These are phyloP conservation scores for Dichotomocladium elegans DNA, from an alignment of 371 early-diverging fungal genomes.

Conservation along the genomic window DNA sequence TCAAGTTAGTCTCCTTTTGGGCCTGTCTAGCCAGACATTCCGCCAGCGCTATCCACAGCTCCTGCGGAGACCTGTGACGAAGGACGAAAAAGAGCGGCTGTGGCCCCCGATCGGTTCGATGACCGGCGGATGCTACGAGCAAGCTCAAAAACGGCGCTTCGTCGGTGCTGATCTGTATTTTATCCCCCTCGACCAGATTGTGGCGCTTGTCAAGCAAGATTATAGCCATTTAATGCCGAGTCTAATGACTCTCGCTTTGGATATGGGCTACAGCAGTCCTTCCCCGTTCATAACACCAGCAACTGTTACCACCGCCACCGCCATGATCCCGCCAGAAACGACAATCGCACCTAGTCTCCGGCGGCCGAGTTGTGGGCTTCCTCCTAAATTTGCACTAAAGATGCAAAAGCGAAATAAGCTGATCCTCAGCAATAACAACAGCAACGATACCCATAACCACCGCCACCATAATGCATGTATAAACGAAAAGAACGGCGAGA, in stretches of 20 bases:
- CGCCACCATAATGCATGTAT: not conserved
- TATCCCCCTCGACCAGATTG: conserved; percentile 59
- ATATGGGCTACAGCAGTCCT: too few relatives aligned
- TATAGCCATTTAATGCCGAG: conserved; percentile 59
- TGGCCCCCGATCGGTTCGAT: conserved; percentile 65
- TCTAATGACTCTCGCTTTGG: conserved; percentile 61
- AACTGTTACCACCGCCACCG: too few relatives aligned
- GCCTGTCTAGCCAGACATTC: too few relatives aligned
- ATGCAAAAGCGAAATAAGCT: conserved; percentile 19
- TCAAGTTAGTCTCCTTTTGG: too few relatives aligned
- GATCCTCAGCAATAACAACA: too few relatives aligned
- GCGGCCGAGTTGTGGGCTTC: conserved; percentile 25
- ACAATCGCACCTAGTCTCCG: not conserved
- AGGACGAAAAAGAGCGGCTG: conserved; percentile 58
- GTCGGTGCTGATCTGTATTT: conserved; percentile 57
- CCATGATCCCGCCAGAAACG: not conserved
- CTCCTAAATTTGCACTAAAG: conserved; percentile 49
- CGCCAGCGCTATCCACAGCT: conserved; percentile 54
- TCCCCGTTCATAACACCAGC: too few relatives aligned
- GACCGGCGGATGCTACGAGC: too few relatives aligned
- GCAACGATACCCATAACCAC: not conserved
- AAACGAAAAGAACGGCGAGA: not conserved
- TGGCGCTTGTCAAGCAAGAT: conserved; percentile 54
- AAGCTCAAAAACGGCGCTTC: conserved; percentile 56
- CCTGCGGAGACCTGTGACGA: conserved; percentile 41